Conservation (phyloP, 1,284 basidiomycete genomes). For the Boletus hoseneyae region DNA sequence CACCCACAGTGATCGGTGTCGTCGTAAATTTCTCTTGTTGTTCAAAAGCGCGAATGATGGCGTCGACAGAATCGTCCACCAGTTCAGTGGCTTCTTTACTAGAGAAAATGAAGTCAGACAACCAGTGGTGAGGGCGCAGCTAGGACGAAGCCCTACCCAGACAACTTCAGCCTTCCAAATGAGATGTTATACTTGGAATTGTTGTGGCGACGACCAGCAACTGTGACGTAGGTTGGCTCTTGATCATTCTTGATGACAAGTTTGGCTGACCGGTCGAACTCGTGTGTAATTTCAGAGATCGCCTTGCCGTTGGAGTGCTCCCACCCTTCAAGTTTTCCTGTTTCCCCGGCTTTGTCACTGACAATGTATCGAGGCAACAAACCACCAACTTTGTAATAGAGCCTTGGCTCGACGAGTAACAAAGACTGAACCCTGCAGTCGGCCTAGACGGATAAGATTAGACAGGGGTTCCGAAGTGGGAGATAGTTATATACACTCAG, state of each 20-base stretch:
- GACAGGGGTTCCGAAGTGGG: background rate
- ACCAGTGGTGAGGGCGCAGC: constrained; percentile 15
- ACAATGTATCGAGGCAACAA: background rate
- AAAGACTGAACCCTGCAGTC: constrained; percentile 29
- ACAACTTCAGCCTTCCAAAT: constrained; percentile 12
- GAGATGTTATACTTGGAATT: constrained; percentile 1
- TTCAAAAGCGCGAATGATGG: constrained; percentile 30
- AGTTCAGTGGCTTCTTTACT: constrained; percentile 44
- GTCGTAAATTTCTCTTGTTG: constrained; percentile 26
- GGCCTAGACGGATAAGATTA: constrained; percentile 1
- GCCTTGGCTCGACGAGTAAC: constrained; percentile 37
- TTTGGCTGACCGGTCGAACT: constrained; percentile 15
- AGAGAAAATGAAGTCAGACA: constrained; percentile 24
- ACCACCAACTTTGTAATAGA: constrained; percentile 33
- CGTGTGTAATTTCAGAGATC: constrained; percentile 6
- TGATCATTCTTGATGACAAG: constrained; percentile 2
- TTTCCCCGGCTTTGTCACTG: constrained; percentile 17
- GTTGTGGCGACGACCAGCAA: too few species aligned
- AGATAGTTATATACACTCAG: constrained; percentile 35
- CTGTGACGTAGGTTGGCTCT: background rate
- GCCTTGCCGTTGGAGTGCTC: constrained; percentile 20
- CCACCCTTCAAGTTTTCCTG: constrained; percentile 29
- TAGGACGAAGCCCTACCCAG: constrained; percentile 5
- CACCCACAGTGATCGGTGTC: constrained; percentile 29
- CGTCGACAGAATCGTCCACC: constrained; percentile 34